Evolutionary conservation across 2,329 filamentous ascomycete species (phyloP).

Genomic region (Paraphaeosphaeria sporulosa): DNA sequence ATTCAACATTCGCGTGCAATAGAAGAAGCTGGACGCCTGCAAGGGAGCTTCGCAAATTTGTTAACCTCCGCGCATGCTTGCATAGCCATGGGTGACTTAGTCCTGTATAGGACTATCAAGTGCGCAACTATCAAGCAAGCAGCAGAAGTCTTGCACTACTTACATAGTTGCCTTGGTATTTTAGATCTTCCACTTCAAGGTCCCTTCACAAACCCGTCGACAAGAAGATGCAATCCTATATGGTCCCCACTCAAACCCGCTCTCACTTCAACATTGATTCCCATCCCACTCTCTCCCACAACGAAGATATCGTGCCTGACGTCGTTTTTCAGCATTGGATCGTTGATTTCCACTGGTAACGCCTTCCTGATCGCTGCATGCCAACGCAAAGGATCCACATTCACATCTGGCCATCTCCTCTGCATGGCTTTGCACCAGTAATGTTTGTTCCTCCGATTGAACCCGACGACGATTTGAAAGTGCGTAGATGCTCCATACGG

Average conservation of each 20-base stretch:
- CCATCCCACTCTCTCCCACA: slow-evolving; percentile 22
- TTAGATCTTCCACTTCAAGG: not conserved
- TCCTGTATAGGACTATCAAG: too few relatives aligned
- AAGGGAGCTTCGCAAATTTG: too few relatives aligned
- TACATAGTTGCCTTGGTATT: too few relatives aligned
- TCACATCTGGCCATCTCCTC: slow-evolving; percentile 18
- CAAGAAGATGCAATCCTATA: slow-evolving; percentile 27
- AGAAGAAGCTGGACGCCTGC: too few relatives aligned
- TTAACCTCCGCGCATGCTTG: too few relatives aligned
- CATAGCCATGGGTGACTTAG: too few relatives aligned
- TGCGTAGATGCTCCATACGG: slow-evolving; percentile 24
- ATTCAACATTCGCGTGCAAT: too few relatives aligned
- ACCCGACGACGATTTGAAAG: slow-evolving; percentile 31
- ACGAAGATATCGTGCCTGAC: slow-evolving; percentile 33
- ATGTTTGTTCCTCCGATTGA: slow-evolving; percentile 28
- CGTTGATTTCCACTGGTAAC: slow-evolving; percentile 24
- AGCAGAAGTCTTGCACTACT: too few relatives aligned
- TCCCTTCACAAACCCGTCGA: slow-evolving; percentile 31
- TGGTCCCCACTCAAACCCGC: slow-evolving; percentile 30
- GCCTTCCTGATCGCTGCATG: slow-evolving; percentile 21
- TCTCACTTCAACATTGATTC: slow-evolving; percentile 28
- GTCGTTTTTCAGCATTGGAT: slow-evolving; percentile 23
- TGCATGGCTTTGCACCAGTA: slow-evolving; percentile 34
- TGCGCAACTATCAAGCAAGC: too few relatives aligned
- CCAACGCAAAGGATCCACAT: slow-evolving; percentile 21